These are phyloP conservation scores for Cladosporium sp. DNA, from an alignment of 2,329 filamentous ascomycete genomes.

Conservation along the genomic window DNA sequence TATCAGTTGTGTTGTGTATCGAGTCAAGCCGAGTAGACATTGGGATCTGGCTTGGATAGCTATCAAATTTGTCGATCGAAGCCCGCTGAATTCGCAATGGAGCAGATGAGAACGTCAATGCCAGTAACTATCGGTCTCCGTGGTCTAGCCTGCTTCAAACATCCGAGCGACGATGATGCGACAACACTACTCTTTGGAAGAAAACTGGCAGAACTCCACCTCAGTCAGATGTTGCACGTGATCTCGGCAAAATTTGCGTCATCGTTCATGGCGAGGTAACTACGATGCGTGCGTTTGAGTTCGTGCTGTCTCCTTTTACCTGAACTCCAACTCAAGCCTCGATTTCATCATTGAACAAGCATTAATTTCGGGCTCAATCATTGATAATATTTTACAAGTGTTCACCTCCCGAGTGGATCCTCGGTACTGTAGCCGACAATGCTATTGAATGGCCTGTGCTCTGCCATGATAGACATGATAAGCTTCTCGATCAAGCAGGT, in stretches of 20 bases:
- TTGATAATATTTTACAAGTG: no score
- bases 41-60: neutral
- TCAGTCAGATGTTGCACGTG: neutral
- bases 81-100: rapidly evolving
- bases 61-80: neutral
- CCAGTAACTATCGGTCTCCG: neutral
- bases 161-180: neutral
- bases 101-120: neutral
- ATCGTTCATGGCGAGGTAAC: neutral
- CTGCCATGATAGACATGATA: constrained; percentile 17
- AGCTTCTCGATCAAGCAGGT: constrained; percentile 18
- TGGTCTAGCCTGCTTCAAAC: neutral
- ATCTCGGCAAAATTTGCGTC: neutral
- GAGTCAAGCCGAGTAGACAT: neutral
- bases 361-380: neutral
- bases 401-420: neutral
- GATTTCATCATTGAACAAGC: neutral
- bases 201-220: neutral
- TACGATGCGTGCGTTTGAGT: neutral
- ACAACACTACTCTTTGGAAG: neutral
- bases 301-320: neutral
- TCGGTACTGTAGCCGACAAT: neutral
- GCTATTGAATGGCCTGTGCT: neutral
- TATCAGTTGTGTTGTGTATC: neutral
- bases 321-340: neutral